These are phyloP conservation scores for Aspergillus sp. DNA, from an alignment of 2,329 filamentous ascomycete species.

Conservation along the genomic window DNA sequence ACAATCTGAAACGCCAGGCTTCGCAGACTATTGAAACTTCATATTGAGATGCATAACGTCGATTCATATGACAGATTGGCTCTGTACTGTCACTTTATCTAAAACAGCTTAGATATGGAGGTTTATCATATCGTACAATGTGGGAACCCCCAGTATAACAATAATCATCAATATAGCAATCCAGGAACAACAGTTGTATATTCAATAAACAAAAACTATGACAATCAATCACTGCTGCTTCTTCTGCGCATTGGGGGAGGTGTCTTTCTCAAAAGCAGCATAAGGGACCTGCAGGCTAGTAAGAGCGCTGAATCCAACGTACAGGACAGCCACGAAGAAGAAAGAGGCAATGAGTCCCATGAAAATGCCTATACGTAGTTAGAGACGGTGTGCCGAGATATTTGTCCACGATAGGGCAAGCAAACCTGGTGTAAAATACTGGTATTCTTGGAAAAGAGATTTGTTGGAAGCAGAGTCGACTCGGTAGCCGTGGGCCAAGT, in stretches of 20 bases:
- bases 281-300: constrained; percentile 83
- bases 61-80: too few species aligned
- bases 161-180: not conserved
- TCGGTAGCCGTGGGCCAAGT: constrained; percentile 26
- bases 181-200: not conserved
- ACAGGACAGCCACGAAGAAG: constrained; percentile 70
- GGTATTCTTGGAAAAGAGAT: constrained; percentile 77
- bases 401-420: constrained; percentile 7
- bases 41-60: too few species aligned
- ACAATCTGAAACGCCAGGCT: too few species aligned
- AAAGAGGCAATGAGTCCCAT: constrained; percentile 72
- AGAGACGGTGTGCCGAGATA: not conserved
- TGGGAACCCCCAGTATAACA: not conserved
- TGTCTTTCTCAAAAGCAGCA: constrained; percentile 94
- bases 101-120: too few species aligned
- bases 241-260: constrained; percentile 82
- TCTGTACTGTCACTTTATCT: too few species aligned
- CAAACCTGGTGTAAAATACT: constrained; percentile 85
- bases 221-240: constrained; percentile 55
- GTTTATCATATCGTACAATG: not conserved
- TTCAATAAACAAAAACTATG: constrained; percentile 3
- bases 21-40: too few species aligned
- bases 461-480: constrained; percentile 36
- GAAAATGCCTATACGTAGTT: constrained; percentile 64
- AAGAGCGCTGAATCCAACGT: constrained; percentile 71